These are phyloP conservation scores for Colletotrichum sidae DNA, from an alignment of 2,329 filamentous ascomycete genomes.

Conservation along the genomic window DNA sequence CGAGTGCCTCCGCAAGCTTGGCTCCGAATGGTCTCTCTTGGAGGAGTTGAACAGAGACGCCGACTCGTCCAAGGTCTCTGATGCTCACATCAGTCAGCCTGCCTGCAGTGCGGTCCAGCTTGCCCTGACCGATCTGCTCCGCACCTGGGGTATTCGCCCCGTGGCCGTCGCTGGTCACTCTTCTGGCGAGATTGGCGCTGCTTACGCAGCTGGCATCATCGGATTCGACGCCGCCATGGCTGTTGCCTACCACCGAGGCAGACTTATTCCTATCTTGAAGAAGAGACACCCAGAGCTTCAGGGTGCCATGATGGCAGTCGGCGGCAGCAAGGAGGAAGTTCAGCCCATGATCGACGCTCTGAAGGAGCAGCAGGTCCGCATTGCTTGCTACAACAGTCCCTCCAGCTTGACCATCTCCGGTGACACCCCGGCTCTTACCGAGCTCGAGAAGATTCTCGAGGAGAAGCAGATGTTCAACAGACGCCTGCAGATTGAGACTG, in stretches of 20 bases:
- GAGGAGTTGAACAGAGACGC: slow-evolving; percentile 51
- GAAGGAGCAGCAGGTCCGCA: slow-evolving; percentile 41
- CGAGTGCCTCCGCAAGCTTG: slow-evolving; percentile 47
- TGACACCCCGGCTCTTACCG: slow-evolving; percentile 40
- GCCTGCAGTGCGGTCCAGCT: slow-evolving; percentile 61
- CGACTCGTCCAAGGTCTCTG: slow-evolving; percentile 48
- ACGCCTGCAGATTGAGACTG: slow-evolving; percentile 61
- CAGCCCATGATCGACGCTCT: slow-evolving; percentile 58
- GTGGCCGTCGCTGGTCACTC: slow-evolving; percentile 58
- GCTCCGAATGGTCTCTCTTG: slow-evolving; percentile 50
- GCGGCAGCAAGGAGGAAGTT: slow-evolving; percentile 55
- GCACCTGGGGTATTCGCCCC: slow-evolving; percentile 56
- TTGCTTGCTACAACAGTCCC: slow-evolving; percentile 64
- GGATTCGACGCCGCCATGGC: slow-evolving; percentile 57
- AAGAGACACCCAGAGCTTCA: slow-evolving; percentile 51
- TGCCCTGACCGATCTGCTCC: slow-evolving; percentile 56
- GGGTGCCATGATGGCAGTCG: slow-evolving; percentile 69
- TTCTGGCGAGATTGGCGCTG: slow-evolving; percentile 61
- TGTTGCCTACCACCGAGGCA: slow-evolving; percentile 62
- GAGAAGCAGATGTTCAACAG: slow-evolving; percentile 56
- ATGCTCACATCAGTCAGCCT: slow-evolving; percentile 58
- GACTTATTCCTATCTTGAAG: slow-evolving; percentile 56
- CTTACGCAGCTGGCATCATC: slow-evolving; percentile 52
- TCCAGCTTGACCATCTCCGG: slow-evolving; percentile 61
- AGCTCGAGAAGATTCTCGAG: slow-evolving; percentile 49